These are phyloP conservation scores for Dioscorea alata DNA, from an alignment of 106 monocot species.

Conservation along the genomic window DNA sequence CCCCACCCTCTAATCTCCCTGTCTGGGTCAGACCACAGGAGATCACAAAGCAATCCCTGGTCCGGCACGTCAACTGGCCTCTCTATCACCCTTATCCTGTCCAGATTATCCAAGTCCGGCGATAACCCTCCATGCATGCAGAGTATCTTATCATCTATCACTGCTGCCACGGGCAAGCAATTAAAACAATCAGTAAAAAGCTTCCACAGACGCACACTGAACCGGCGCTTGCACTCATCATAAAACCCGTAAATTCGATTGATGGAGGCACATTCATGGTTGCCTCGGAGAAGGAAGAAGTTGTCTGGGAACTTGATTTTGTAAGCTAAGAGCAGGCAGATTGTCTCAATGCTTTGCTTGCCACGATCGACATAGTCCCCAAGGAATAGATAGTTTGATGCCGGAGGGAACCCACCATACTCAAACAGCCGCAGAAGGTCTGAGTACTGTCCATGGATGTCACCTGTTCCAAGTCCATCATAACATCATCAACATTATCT, in stretches of 20 bases:
- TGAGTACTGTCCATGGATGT: constrained; percentile 49
- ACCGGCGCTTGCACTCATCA: constrained; percentile 52
- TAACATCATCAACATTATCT: no score
- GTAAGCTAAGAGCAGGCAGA: constrained; percentile 45
- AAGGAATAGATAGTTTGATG: constrained; percentile 42
- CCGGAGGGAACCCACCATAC: constrained; percentile 37
- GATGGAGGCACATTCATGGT: constrained; percentile 52
- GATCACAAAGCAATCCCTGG: constrained; percentile 43
- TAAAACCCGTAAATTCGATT: constrained; percentile 56
- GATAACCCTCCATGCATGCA: constrained; percentile 54
- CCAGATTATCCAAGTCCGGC: constrained; percentile 28
- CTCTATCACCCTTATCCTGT: constrained; percentile 34
- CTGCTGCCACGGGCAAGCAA: constrained; percentile 41
- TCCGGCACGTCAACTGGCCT: constrained; percentile 47
- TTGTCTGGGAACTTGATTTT: constrained; percentile 46
- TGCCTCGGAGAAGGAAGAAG: constrained; percentile 42
- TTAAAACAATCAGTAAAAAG: constrained; percentile 51
- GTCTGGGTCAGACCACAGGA: constrained; percentile 53
- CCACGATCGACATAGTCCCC: constrained; percentile 51
- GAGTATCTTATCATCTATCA: constrained; percentile 46
- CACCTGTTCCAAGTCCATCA: constrained; percentile 12
- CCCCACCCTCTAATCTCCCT: constrained; percentile 34
- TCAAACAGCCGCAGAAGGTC: constrained; percentile 46
- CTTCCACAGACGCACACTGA: constrained; percentile 41
- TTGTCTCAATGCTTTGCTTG: constrained; percentile 47